A percentile compares a stretch with the other conserved stretches of the same genome.
These are phyloP conservation scores for Blumeriella jaapii DNA, from an alignment of 2,329 filamentous ascomycete genomes.

Conservation along the genomic window DNA sequence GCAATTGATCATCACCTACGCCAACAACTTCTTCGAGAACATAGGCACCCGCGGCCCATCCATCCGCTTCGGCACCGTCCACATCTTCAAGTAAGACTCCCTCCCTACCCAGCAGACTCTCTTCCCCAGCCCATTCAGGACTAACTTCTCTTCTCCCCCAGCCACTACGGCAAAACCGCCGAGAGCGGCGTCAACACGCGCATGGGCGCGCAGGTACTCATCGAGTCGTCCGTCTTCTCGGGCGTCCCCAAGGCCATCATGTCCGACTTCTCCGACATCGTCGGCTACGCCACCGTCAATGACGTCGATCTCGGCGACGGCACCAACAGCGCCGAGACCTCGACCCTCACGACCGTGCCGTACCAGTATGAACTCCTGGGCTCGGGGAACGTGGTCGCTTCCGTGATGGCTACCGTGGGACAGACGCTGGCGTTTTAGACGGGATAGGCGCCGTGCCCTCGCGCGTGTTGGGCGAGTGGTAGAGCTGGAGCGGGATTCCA, in stretches of 20 bases:
- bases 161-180: conserved; percentile 31
- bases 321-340: conserved; percentile 36
- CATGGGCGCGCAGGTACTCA: conserved; percentile 42
- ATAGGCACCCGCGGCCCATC: conserved; percentile 52
- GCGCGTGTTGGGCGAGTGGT: no score
- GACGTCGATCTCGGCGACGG: conserved; percentile 38
- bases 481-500: no score
- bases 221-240: conserved; percentile 42
- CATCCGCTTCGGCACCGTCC: conserved; percentile 54
- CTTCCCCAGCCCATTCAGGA: neutral
- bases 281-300: conserved; percentile 33
- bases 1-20: conserved; percentile 51
- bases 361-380: conserved; percentile 36
- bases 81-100: conserved; percentile 52
- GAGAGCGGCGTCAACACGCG: conserved; percentile 45
- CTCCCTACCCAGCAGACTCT: no score
- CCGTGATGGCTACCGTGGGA: conserved; percentile 25
- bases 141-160: neutral
- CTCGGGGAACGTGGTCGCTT: conserved; percentile 8
- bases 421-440: conserved; percentile 30
- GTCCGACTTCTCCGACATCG: conserved; percentile 28
- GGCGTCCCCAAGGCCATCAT: conserved; percentile 33
- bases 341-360: conserved; percentile 39
- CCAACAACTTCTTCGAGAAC: conserved; percentile 55
- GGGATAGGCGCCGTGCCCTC: no score